A percentile compares a stretch with the other conserved stretches of the same genome.
phyloP scores from a whole-genome alignment of 495 filamentous ascomycete genomes.

The Cryomyces minteri region DNA sequence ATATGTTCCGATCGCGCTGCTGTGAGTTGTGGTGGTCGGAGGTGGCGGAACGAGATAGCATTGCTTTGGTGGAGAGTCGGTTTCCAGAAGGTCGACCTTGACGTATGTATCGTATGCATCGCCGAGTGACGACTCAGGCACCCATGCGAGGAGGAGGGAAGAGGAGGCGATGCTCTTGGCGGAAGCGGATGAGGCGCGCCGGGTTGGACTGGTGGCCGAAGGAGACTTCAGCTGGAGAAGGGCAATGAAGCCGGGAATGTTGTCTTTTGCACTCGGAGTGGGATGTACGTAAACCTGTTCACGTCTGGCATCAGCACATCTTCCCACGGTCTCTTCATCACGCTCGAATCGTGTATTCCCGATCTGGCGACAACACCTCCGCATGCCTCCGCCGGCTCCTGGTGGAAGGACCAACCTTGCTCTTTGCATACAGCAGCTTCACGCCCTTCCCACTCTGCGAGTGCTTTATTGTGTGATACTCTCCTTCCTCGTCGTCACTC shows the following conservation, averaged over 20 bases:
- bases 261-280: conserved; percentile 81
- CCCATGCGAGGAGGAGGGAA: conserved; percentile 74
- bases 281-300: conserved; percentile 89
- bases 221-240: conserved; percentile 70
- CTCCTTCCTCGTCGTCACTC: conserved; percentile 89
- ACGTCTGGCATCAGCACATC: background rate
- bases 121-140: conserved; percentile 79
- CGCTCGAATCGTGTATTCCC: too few relatives aligned
- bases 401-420: conserved; percentile 41
- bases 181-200: conserved; percentile 27
- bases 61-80: conserved; percentile 61
- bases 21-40: conserved; percentile 58
- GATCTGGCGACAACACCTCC: too few relatives aligned
- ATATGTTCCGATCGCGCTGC: conserved; percentile 60
- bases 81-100: conserved; percentile 79
- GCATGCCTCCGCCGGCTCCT: background rate
- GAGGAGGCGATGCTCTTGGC: conserved; percentile 31
- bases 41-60: conserved; percentile 84
- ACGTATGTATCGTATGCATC: conserved; percentile 78
- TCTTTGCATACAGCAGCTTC: conserved; percentile 91
- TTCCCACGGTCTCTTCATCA: too few relatives aligned
- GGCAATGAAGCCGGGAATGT: conserved; percentile 90
- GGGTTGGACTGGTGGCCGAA: conserved; percentile 18
- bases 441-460: conserved; percentile 64
- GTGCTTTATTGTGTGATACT: conserved; percentile 90